These are phyloP conservation scores for Leptographium flavum DNA, from an alignment of 2,329 filamentous ascomycete genomes.

Conservation along the genomic window DNA sequence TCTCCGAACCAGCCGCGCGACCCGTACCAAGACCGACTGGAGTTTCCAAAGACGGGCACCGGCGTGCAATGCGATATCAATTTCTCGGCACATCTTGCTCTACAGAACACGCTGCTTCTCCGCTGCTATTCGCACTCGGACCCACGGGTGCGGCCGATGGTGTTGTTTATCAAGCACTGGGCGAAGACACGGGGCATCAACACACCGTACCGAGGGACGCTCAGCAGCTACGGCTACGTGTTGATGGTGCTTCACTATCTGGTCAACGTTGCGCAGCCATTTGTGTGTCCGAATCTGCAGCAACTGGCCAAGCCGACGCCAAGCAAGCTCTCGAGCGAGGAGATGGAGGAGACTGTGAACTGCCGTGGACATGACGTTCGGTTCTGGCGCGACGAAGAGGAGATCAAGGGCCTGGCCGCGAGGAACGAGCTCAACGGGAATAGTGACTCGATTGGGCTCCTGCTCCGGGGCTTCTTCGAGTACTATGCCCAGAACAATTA, in stretches of 20 bases:
- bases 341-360: constrained; percentile 24
- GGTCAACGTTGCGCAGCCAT: constrained; percentile 65
- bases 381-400: constrained; percentile 64
- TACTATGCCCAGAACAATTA: constrained; percentile 56
- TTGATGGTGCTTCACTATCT: constrained; percentile 87
- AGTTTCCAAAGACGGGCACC: constrained; percentile 62
- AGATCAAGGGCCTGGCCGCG: constrained; percentile 47
- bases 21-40: constrained; percentile 45
- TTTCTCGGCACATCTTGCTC: constrained; percentile 68
- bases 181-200: constrained; percentile 77
- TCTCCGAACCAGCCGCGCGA: constrained; percentile 36
- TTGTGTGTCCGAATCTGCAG: constrained; percentile 76
- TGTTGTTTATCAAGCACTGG: constrained; percentile 85
- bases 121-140: constrained; percentile 75
- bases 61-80: constrained; percentile 91
- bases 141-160: constrained; percentile 58
- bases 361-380: constrained; percentile 56
- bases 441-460: constrained; percentile 49
- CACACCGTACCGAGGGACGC: constrained; percentile 68
- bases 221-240: constrained; percentile 84
- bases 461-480: constrained; percentile 76
- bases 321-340: constrained; percentile 22
- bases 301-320: constrained; percentile 29
- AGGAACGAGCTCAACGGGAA: constrained; percentile 52
- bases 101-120: constrained; percentile 73